Evolutionary conservation across 2,329 filamentous ascomycete species (phyloP).

Genomic region (Aspergillus intermedius): DNA sequence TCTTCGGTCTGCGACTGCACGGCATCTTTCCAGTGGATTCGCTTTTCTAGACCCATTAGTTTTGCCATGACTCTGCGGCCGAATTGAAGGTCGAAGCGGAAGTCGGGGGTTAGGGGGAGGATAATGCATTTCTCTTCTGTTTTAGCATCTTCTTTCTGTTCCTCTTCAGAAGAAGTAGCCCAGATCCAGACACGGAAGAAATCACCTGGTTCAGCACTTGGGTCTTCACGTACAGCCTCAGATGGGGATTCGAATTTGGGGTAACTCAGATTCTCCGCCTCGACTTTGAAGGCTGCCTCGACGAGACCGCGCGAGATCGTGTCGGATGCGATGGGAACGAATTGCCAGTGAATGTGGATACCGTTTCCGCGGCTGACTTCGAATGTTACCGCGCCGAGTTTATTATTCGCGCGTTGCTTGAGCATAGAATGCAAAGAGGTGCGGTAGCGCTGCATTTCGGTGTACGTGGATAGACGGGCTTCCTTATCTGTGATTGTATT

Average conservation of each 20-base stretch:
- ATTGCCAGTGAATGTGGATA: conserved; percentile 91
- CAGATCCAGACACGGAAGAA: conserved; percentile 82
- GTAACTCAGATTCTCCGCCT: conserved; percentile 69
- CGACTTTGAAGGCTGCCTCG: conserved; percentile 80
- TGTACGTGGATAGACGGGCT: conserved; percentile 53
- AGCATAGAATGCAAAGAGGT: conserved; percentile 74
- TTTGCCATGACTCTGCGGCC: conserved; percentile 83
- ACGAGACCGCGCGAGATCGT: conserved; percentile 67
- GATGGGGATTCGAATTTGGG: conserved; percentile 44
- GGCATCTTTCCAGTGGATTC: conserved; percentile 81
- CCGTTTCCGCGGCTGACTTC: conserved; percentile 78
- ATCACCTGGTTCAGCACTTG: conserved; percentile 44
- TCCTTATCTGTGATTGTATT: conserved; percentile 57
- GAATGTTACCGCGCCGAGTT: conserved; percentile 79
- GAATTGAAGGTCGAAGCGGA: conserved; percentile 86
- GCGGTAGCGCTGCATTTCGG: conserved; percentile 80
- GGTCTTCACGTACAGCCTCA: conserved; percentile 26
- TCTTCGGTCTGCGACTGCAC: conserved; percentile 73
- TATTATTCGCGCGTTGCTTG: conserved; percentile 32
- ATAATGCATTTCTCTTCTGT: conserved; percentile 59
- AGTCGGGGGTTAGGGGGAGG: conserved; percentile 63
- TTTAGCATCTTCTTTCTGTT: conserved; percentile 6
- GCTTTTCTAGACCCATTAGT: conserved; percentile 68
- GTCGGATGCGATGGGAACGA: conserved; percentile 66
- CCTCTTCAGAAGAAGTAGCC: conserved; percentile 35